Conservation (phyloP, 805 yeast genomes). For the Metschnikowia arizonensis region DNA sequence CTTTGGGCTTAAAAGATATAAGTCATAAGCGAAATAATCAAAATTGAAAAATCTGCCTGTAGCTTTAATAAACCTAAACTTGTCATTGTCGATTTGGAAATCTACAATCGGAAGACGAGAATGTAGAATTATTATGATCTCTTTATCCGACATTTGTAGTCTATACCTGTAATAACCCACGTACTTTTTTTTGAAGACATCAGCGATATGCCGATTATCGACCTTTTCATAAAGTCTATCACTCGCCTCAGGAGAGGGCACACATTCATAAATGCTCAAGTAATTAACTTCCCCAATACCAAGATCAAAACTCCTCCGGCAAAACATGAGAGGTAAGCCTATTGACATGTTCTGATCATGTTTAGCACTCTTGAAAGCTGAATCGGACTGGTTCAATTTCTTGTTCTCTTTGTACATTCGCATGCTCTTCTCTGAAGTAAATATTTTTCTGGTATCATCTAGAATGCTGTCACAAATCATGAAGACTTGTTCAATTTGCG, state of each 20-base stretch:
- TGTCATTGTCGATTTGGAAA: constrained; percentile 8
- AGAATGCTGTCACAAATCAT: constrained; percentile 10
- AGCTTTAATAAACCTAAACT: constrained; percentile 12
- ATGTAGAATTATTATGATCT: constrained; percentile 10
- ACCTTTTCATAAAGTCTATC: constrained; percentile 12
- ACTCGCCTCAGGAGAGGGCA: constrained; percentile 13
- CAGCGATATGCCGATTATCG: constrained; percentile 12
- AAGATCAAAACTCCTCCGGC: constrained; percentile 5
- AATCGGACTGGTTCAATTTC: background rate
- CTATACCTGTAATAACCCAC: constrained; percentile 13
- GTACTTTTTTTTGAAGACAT: constrained; percentile 8
- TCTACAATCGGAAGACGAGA: constrained; percentile 13
- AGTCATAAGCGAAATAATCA: constrained; percentile 10
- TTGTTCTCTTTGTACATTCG: constrained; percentile 10
- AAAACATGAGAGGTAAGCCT: constrained; percentile 14
- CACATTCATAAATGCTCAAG: constrained; percentile 8
- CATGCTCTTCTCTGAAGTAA: constrained; percentile 11
- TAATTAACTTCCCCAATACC: constrained; percentile 13
- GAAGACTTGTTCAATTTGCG: constrained; percentile 6
- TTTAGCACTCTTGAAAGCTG: constrained; percentile 11
- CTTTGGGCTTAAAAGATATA: constrained; percentile 9
- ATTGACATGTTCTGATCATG: constrained; percentile 10
- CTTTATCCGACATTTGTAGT: constrained; percentile 7
- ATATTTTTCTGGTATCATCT: constrained; percentile 9
- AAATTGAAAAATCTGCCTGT: background rate